Evolutionary conservation across 2,329 filamentous ascomycete genomes (phyloP).

Genomic region (Ophiostoma montium): DNA sequence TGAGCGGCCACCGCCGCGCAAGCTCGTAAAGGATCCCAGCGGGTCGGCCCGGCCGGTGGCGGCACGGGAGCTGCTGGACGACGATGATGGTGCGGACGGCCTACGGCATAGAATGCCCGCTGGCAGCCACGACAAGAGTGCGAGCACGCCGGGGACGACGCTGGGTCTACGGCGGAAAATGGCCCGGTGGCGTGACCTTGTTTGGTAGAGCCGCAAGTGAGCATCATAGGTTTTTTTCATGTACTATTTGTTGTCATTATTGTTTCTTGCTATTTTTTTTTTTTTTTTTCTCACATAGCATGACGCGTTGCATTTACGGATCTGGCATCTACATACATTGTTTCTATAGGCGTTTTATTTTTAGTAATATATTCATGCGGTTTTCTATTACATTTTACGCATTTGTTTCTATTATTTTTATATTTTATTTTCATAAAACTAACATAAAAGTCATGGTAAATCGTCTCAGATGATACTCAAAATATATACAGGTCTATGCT

Average conservation of each 20-base stretch:
- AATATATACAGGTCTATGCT: too few species aligned
- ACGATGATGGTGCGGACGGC: not conserved
- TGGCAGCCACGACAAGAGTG: not conserved
- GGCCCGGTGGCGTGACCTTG: constrained; percentile 9
- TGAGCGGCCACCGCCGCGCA: constrained; percentile 10
- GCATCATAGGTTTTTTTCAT: not conserved
- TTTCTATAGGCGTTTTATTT: too few species aligned
- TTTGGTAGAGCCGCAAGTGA: not conserved
- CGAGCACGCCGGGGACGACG: not conserved
- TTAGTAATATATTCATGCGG: too few species aligned
- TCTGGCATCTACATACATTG: too few species aligned
- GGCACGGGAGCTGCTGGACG: constrained; percentile 6
- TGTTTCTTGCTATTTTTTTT: not conserved
- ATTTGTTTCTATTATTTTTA: too few species aligned
- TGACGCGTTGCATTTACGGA: too few species aligned
- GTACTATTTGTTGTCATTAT: not conserved
- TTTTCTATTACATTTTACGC: too few species aligned
- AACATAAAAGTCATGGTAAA: too few species aligned
- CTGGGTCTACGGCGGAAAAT: constrained; percentile 9
- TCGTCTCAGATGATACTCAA: too few species aligned
- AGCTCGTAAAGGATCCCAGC: constrained; percentile 15
- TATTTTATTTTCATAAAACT: too few species aligned
- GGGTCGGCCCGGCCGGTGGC: constrained; percentile 13
- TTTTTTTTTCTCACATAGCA: not conserved
- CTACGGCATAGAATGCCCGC: not conserved